Base-by-base conservation (phyloP, 1,284 basidiomycete genomes). In the Erythrobasidium hasegawianum region DNA sequence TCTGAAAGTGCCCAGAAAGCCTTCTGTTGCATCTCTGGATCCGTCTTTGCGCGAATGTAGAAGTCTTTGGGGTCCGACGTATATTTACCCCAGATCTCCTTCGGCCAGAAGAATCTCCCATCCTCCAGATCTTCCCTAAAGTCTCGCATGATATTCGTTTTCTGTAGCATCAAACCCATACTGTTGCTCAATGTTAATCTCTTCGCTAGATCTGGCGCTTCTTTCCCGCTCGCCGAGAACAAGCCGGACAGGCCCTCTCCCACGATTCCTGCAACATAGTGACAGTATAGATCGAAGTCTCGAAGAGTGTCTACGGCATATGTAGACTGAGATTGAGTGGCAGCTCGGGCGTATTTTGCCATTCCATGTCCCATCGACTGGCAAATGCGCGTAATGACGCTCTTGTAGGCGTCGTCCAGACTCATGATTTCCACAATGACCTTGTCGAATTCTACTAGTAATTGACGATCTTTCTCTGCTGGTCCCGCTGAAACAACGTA, bases 121-220 rank as follows among this genome's bases (percentile, higher is more conserved):
- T 95, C 84, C 50, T 93, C 87, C 13, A 86, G 84, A 77, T 99
- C 96, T 79, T 99, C 95, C 50, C 90, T 85, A 79, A 87, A 91
- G 77, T 99, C 96, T 64, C 95, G 87, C 70, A 93, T 90, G 77
- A 98, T 97, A 80, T 98, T 98, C 43, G 93, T 97, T 81, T 99
- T 99, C 78, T 98, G 96, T 11, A 99, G 83, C 60, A 97, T 83
- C n/a, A 95, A 83, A 18, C 96, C 96, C 89, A 97, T 93, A 54
- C 89, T 89, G 79, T 97, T 97, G 71, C 87, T 87, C 1, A 98
- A 83, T 70, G 88, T 87, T 68, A 96, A 84, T 77, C 97, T 90
- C 54, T 85, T 80, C 43, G 84, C 87, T 56, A 98, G 79, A 82
- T 85, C 89, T 0, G 82, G 76, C 0, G 82, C 83, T 79, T 98